phyloP scores from a whole-genome alignment of 129 eudicot genomes.

The Tanacetum coccineum region DNA sequence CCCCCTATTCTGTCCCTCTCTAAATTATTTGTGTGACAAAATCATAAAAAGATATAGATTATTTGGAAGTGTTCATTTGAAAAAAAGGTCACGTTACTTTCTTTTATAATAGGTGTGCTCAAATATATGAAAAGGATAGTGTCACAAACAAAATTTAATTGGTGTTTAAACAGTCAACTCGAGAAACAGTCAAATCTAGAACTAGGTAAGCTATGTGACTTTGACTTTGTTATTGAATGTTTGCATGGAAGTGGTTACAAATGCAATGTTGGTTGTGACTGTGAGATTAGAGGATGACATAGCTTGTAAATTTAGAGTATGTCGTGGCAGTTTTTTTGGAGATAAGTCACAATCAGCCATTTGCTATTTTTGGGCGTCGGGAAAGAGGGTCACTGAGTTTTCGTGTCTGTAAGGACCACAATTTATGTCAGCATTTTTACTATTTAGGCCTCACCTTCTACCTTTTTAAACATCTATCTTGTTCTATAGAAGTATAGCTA shows the following conservation, averaged over 20 bases:
- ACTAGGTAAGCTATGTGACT: slow-evolving; percentile 14
- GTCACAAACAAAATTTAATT: slow-evolving; percentile 4
- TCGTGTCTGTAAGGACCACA: slow-evolving; percentile 30
- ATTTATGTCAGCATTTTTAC: slow-evolving; percentile 5
- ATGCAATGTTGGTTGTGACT: background rate
- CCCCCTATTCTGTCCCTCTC: slow-evolving; percentile 32
- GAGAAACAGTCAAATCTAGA: slow-evolving; percentile 12
- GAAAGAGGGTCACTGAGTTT: slow-evolving; percentile 27
- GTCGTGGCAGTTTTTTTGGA: slow-evolving; percentile 27
- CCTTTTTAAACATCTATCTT: slow-evolving; percentile 5
- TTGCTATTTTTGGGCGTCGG: slow-evolving; percentile 34
- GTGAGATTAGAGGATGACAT: slow-evolving; percentile 24
- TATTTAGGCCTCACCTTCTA: slow-evolving; percentile 12
- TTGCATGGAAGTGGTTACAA: slow-evolving; percentile 1
- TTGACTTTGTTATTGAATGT: slow-evolving; percentile 17
- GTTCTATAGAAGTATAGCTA: no score
- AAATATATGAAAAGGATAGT: slow-evolving; percentile 12
- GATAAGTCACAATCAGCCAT: slow-evolving; percentile 33
- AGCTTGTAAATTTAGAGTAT: slow-evolving; percentile 20
- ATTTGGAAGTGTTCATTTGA: slow-evolving; percentile 24
- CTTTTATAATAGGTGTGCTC: slow-evolving; percentile 23
- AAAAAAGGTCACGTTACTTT: slow-evolving; percentile 3
- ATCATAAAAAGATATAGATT: slow-evolving; percentile 9
- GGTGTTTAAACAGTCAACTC: slow-evolving; percentile 32
- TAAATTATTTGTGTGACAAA: slow-evolving; percentile 7